Conservation (phyloP, 164 flowering plant species). For the Liquidambar formosana region DNA sequence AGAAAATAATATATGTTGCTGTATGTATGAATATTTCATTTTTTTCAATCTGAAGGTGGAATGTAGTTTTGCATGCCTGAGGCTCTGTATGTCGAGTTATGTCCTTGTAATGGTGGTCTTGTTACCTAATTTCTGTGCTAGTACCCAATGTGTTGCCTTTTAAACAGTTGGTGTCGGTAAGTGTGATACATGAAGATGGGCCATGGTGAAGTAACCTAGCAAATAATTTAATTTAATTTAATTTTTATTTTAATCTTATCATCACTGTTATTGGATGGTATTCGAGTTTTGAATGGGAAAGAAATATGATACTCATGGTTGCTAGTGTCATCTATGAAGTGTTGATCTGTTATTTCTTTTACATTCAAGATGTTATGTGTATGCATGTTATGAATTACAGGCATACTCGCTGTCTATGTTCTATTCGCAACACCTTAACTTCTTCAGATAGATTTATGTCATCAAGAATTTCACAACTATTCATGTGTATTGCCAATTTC, state of each 20-base stretch:
- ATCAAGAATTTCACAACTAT: neutral
- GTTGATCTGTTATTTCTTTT: neutral
- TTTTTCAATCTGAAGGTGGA: neutral
- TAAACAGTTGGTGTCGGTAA: too few relatives aligned
- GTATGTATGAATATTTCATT: neutral
- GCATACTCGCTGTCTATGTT: neutral
- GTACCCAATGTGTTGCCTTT: too few relatives aligned
- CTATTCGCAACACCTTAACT: neutral
- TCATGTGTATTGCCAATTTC: neutral
- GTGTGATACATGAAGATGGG: too few relatives aligned
- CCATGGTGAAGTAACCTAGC: too few relatives aligned
- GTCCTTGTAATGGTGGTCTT: too few relatives aligned
- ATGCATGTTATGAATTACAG: neutral
- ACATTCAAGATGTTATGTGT: too few relatives aligned
- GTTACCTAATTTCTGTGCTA: too few relatives aligned
- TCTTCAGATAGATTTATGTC: neutral
- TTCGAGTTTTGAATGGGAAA: too few relatives aligned
- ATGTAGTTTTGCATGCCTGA: neutral
- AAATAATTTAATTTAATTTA: too few relatives aligned
- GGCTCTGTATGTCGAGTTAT: neutral
- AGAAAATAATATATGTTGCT: too few relatives aligned
- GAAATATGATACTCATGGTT: neutral
- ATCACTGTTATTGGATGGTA: too few relatives aligned
- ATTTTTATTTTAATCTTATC: too few relatives aligned
- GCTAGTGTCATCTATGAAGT: neutral